Percentiles rank a stretch among this genome's conserved stretches.
These are phyloP conservation scores for Eudorina sp. DNA, from an alignment of 139 green algal genomes.

Conservation along the genomic window DNA sequence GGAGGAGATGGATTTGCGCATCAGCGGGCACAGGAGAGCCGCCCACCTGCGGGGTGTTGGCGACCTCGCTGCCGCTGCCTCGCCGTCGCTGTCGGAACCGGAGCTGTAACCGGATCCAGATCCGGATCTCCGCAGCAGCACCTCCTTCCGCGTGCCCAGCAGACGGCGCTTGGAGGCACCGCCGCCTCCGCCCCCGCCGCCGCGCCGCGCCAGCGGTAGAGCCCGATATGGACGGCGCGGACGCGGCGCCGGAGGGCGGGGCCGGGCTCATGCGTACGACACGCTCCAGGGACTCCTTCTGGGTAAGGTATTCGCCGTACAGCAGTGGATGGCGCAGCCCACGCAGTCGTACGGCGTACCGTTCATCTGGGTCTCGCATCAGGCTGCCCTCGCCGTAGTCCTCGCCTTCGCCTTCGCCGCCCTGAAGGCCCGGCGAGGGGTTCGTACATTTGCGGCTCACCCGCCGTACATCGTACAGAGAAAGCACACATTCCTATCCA, in stretches of 20 bases:
- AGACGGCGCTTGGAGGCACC: not conserved
- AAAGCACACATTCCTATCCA: too few relatives aligned
- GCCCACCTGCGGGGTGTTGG: not conserved
- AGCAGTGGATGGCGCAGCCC: conserved; percentile 83
- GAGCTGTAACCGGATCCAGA: not conserved
- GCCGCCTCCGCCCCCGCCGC: not conserved
- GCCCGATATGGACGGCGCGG: not conserved
- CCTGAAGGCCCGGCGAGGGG: too few relatives aligned
- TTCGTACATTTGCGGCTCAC: too few relatives aligned
- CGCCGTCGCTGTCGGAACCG: not conserved
- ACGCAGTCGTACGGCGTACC: conserved; percentile 65
- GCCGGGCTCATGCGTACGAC: conserved; percentile 27
- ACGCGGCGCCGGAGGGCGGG: conserved; percentile 4
- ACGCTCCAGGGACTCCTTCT: conserved; percentile 55
- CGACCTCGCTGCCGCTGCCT: not conserved
- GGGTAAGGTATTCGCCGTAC: conserved; percentile 71
- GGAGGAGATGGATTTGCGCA: too few relatives aligned
- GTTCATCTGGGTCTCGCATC: conserved; percentile 12
- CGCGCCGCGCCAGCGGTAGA: not conserved
- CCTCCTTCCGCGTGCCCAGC: conserved; percentile 32
- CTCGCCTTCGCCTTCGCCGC: too few relatives aligned
- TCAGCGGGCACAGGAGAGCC: too few relatives aligned
- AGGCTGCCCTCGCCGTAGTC: not conserved
- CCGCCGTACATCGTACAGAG: too few relatives aligned
- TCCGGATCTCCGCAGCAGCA: not conserved